phyloP scores from a whole-genome alignment of 2,329 filamentous ascomycete species.

The Botrytis galanthina region DNA sequence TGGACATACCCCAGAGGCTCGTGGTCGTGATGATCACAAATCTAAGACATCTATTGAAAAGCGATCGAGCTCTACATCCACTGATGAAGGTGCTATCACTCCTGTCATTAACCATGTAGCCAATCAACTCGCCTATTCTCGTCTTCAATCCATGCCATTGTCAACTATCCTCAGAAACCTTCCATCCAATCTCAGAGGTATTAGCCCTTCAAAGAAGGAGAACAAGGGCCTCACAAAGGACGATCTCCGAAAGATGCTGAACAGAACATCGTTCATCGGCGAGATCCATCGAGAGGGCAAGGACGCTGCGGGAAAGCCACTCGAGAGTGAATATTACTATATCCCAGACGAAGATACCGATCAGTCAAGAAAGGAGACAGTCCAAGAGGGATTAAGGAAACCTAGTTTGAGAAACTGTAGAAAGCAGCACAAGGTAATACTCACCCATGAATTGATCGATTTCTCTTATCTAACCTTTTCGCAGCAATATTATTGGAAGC shows the following conservation, averaged over 20 bases:
- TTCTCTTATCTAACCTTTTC: conserved; percentile 7
- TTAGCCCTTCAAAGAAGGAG: conserved; percentile 34
- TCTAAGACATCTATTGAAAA: conserved; percentile 24
- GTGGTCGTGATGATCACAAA: conserved; percentile 29
- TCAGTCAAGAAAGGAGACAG: conserved; percentile 72
- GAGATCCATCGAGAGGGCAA: conserved; percentile 89
- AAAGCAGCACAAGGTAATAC: conserved; percentile 91
- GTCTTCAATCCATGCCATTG: conserved; percentile 85
- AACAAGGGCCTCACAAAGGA: conserved; percentile 53
- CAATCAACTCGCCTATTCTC: conserved; percentile 94
- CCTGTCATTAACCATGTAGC: conserved; percentile 78
- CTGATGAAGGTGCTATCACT: conserved; percentile 42
- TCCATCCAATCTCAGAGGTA: conserved; percentile 60
- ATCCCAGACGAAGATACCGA: conserved; percentile 83
- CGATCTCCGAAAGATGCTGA: conserved; percentile 69
- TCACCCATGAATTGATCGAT: conserved; percentile 11
- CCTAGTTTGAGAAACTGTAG: conserved; percentile 85
- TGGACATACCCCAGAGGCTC: conserved; percentile 56
- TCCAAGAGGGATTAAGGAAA: conserved; percentile 82
- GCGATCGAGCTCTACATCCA: conserved; percentile 34
- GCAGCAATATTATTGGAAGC: conserved; percentile 68
- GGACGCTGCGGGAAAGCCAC: conserved; percentile 86
- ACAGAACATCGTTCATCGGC: conserved; percentile 75
- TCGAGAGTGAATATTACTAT: conserved; percentile 98
- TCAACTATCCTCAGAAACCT: conserved; percentile 87